phyloP scores from a whole-genome alignment of 768 basidiomycete species.

The Cytidiella melzeri region DNA sequence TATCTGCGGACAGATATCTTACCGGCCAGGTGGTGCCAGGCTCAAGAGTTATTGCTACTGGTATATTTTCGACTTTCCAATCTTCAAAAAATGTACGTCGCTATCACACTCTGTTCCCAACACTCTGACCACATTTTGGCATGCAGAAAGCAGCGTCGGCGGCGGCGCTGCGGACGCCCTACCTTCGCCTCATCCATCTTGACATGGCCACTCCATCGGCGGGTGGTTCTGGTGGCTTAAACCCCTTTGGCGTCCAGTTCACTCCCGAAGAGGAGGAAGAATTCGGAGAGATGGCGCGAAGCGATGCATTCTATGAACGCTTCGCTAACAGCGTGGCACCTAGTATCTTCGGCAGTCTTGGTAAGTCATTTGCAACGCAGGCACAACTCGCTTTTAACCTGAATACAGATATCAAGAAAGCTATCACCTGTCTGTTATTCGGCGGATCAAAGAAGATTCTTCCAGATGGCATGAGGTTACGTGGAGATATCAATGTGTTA shows the following conservation, averaged over 20 bases:
- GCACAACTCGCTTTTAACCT: neutral
- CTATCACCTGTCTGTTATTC: constrained; percentile 92
- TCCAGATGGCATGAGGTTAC: constrained; percentile 93
- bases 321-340: constrained; percentile 94
- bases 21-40: constrained; percentile 94
- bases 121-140: no score
- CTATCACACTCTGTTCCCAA: no score
- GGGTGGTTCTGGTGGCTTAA: constrained; percentile 61
- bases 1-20: constrained; percentile 86
- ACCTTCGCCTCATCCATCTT: constrained; percentile 88
- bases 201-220: constrained; percentile 80
- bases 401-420: constrained; percentile 91
- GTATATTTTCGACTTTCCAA: constrained; percentile 95
- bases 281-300: constrained; percentile 85
- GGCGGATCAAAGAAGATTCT: constrained; percentile 96
- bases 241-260: constrained; percentile 85
- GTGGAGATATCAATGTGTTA: constrained; percentile 97
- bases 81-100: constrained; percentile 71
- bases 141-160: constrained; percentile 72
- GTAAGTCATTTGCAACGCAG: no score
- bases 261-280: constrained; percentile 97
- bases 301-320: constrained; percentile 85
- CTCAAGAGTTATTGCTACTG: constrained; percentile 90
- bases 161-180: constrained; percentile 88
- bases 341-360: constrained; percentile 92